Base-by-base conservation (phyloP, 345 rosid genomes). In the Laguncularia racemosa region DNA sequence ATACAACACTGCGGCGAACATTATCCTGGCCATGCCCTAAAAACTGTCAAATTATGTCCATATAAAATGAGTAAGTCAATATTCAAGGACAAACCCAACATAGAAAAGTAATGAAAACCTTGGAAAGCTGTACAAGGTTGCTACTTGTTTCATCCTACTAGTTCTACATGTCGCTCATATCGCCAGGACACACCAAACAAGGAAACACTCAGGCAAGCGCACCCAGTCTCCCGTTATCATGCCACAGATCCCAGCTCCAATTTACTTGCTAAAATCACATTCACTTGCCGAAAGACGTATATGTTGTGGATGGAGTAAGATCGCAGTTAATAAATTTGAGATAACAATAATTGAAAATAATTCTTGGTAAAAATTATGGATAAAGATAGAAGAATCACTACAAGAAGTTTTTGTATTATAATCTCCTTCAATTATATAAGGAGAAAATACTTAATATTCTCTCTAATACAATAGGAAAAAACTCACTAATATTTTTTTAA, bases 211-310 rank as follows among this genome's bases (percentile, higher is more conserved):
- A n/a, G n/a, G n/a, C n/a, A n/a, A n/a, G 67, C 53, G 69, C 78
- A 82, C 59, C 68, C 58, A 72, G 81, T 70, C 58, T 64, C 93
- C 85, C 67, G 78, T 68, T 71, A 82, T 63, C 80, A 81, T 73
- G 96, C 75, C 89, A 81, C 68, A 75, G 80, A 72, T 78, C 88
- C 83, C 95, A 85, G 99, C 99, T 93, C 99, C 95, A 87, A 86
- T 76, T 82, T 78, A n/a, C n/a, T n/a, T 21, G 38, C 16, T 38
- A 53, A 7, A 13, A 16, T 20, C 17, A 48, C 47, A 46, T 52
- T n/a, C 19, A 58, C 61, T 21, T 20, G 46, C 2, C n/a, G 12
- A 49, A 16, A 16, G 12, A 45, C 13, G 44, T 57, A 14, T 7
- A 14, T 20, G n/a, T n/a, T n/a, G n/a, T n/a, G n/a, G n/a, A n/a